Conservation (phyloP, 208 protist genomes). For the Acanthamoeba sp. region DNA sequence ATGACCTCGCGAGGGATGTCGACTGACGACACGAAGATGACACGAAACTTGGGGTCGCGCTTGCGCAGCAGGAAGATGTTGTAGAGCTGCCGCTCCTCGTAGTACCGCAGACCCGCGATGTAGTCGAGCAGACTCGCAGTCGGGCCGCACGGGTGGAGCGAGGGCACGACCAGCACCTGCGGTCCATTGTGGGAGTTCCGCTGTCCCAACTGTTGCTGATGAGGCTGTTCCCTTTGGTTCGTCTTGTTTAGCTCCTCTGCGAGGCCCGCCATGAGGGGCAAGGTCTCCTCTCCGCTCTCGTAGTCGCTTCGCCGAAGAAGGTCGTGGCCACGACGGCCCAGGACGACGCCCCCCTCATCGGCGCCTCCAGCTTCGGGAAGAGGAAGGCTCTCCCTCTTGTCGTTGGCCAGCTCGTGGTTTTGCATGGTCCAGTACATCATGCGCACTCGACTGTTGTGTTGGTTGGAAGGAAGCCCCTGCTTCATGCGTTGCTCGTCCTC, state of each 20-base stretch:
- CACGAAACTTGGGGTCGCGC: neutral
- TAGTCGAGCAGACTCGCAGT: neutral
- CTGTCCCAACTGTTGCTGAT: too few relatives aligned
- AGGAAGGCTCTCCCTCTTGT: neutral
- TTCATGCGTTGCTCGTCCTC: too few relatives aligned
- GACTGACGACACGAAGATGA: constrained; percentile 3
- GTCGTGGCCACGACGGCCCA: neutral
- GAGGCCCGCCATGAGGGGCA: too few relatives aligned
- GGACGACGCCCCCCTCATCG: neutral
- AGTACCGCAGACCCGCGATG: constrained; percentile 33
- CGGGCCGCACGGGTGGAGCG: neutral
- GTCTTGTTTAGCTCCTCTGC: too few relatives aligned
- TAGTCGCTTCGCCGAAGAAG: neutral
- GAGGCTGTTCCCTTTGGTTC: too few relatives aligned
- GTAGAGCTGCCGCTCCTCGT: constrained; percentile 58
- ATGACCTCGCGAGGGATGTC: neutral
- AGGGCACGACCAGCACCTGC: constrained; percentile 1
- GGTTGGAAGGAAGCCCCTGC: too few relatives aligned
- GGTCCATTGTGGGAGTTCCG: neutral
- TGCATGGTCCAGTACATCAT: constrained; percentile 22
- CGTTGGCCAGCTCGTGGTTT: neutral
- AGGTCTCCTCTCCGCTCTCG: neutral
- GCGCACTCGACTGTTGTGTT: neutral
- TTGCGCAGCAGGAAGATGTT: constrained; percentile 1
- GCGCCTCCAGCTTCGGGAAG: neutral